These are phyloP conservation scores for Oryza glumipatula DNA, from an alignment of 176 grass and related monocot genomes.

Conservation along the genomic window DNA sequence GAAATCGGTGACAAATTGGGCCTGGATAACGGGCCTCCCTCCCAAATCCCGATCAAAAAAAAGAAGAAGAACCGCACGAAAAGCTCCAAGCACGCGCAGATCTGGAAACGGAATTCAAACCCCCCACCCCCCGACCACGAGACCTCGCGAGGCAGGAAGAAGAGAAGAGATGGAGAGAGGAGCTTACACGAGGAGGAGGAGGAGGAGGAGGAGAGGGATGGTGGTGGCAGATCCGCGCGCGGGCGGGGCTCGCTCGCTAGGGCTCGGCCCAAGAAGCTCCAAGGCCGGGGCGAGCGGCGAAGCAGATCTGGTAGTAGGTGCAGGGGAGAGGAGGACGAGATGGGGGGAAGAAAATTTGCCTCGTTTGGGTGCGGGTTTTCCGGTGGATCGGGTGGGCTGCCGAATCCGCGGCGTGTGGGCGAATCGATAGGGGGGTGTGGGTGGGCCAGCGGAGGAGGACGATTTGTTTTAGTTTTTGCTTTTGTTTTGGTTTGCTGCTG, in stretches of 20 bases:
- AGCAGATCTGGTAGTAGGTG: conserved; percentile 2
- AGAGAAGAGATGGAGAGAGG: background rate
- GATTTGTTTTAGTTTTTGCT: too few relatives aligned
- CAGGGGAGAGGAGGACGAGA: too few relatives aligned
- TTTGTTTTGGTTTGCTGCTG: too few relatives aligned
- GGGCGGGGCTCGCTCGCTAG: background rate
- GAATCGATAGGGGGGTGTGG: too few relatives aligned
- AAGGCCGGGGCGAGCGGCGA: conserved; percentile 15
- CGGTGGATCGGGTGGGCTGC: too few relatives aligned
- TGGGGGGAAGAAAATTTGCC: too few relatives aligned
- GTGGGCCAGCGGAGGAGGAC: too few relatives aligned
- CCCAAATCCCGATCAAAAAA: background rate
- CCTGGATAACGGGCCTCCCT: background rate
- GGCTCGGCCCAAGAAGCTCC: conserved; percentile 43
- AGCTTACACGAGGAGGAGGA: conserved; percentile 15
- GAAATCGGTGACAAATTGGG: background rate
- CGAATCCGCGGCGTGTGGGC: too few relatives aligned
- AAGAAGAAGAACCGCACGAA: background rate
- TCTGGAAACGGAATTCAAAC: background rate
- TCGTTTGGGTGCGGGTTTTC: too few relatives aligned
- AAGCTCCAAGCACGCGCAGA: background rate
- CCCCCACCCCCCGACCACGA: background rate
- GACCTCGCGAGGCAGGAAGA: background rate
- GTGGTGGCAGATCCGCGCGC: background rate
- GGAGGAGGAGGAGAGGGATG: background rate